Base-by-base conservation (phyloP, 1,139 yeast species). In the Saccharomyces hybrid region DNA sequence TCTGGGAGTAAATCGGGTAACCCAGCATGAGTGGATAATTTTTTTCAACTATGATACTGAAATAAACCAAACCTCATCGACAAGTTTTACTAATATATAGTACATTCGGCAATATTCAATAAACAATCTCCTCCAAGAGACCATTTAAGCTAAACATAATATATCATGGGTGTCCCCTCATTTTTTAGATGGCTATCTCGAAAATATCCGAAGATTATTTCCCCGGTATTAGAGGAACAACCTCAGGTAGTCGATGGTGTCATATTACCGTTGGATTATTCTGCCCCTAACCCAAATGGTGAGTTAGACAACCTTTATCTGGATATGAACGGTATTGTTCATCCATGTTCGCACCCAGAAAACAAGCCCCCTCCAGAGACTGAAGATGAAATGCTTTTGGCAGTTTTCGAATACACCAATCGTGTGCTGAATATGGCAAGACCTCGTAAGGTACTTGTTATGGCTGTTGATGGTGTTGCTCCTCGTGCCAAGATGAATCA, bases 401-500 rank as follows among this genome's bases (percentile, higher is more conserved):
- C 90, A 53, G 84, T 91, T 41, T 91, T 91, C 73, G 84, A 82
- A 60, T 91, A 91, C 67, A 91, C 97, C 0, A 95, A 91, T 63
- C 77, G 96, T 53, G 96, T 91, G 8, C 73, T 91, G 55, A 83
- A 84, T 75, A 88, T 91, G 95, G 97, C 97, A 0, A 78, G 97
- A 64, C 99, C 99, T 0, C 76, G 99, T 55, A 90, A 91, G 68
- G 83, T 95, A 47, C 77, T 95, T 56, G 83, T 85, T 81, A 91
- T 95, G 71, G 98, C 99, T 1, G 95, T 95, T 52, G 99, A 95
- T 75, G 99, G 99, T 58, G 99, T 95, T 51, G 99, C 99, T 0
- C 99, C 99, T 23, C 78, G 99, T 66, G 99, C 99, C 48, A 93
- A 93, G 72, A 91, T 95, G 98, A 95, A 95, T 72, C 99, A 93